Evolutionary conservation across 129 eudicot species (phyloP), one percentile per base, ranked within the genome.

Genomic region (Flaveria bidentis): DNA sequence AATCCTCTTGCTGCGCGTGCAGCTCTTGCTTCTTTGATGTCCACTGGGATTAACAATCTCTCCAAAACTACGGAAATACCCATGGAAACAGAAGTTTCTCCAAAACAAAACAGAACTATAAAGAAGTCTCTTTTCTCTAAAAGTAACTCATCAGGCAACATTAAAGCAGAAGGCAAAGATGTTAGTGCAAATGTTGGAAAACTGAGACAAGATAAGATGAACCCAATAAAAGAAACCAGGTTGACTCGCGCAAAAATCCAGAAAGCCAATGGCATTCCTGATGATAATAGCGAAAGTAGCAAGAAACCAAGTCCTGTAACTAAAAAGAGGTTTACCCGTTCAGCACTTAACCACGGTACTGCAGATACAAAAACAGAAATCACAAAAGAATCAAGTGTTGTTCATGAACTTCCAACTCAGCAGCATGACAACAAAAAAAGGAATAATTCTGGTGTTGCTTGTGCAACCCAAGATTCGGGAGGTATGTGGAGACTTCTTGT

Each of bases 1-100:
- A 90, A 71, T 86, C 96, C 92, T 74, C 87, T 85, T 26, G 92
- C 92, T 78, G 92, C 96, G 67, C 80, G 92, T 76, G 96, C 96
- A 79, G 92, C 91, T 84, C 82, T 86, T 71, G 91, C 91, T 73
- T 86, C 84, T 42, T 67, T 84, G 46, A 82, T 84, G 80, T 82
- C 85, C 65, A 28, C 23, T 18, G 46, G 70, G 70, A 74, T 46
- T 61, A 52, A 61, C 33, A 17, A 73, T 23, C 9, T 44, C 44
- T 74, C 78, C 18, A 63, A 50, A n/a, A 49, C 3, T 17, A 63
- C 16, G 11, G 68, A 64, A 11, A 1, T 46, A 53, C 22, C 84
- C 50, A 42, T 79, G 30, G 58, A 81, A 71, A 53, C 80, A 20
- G 76, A 69, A 78, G 83, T 66, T 44, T 47, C 74, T 44, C 51